These are phyloP conservation scores for Trichoderma sp. DNA, from an alignment of 2,329 filamentous ascomycete species.

Conservation along the genomic window DNA sequence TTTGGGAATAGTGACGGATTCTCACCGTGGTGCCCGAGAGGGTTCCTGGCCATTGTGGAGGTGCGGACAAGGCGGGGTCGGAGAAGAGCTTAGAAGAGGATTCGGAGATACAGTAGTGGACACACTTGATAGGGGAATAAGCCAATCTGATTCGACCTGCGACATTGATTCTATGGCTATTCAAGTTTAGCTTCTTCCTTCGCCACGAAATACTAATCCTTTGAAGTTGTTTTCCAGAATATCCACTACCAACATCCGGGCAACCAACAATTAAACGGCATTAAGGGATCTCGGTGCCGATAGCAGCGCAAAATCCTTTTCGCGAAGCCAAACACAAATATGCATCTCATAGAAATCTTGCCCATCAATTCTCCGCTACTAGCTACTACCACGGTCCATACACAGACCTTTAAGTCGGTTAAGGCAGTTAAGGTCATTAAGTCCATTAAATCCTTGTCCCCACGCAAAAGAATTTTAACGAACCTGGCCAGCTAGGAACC, in stretches of 20 bases:
- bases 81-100: not conserved
- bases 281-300: not conserved
- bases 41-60: not conserved
- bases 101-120: not conserved
- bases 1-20: not conserved
- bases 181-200: too few species aligned
- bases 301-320: not conserved
- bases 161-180: not conserved
- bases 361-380: not conserved
- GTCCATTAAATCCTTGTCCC: not conserved
- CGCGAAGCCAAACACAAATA: not conserved
- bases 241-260: not conserved
- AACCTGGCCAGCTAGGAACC: not conserved
- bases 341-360: not conserved
- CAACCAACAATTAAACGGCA: not conserved
- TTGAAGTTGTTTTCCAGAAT: not conserved
- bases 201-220: not conserved
- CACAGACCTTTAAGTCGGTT: not conserved
- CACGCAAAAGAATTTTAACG: not conserved
- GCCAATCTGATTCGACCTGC: not conserved
- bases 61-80: slow-evolving; percentile 6
- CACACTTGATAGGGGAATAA: not conserved
- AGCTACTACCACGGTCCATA: not conserved
- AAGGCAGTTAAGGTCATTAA: not conserved
- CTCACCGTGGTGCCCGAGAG: not conserved